Conservation (phyloP, 495 filamentous ascomycete species). For the Schizothecium vesticola region DNA sequence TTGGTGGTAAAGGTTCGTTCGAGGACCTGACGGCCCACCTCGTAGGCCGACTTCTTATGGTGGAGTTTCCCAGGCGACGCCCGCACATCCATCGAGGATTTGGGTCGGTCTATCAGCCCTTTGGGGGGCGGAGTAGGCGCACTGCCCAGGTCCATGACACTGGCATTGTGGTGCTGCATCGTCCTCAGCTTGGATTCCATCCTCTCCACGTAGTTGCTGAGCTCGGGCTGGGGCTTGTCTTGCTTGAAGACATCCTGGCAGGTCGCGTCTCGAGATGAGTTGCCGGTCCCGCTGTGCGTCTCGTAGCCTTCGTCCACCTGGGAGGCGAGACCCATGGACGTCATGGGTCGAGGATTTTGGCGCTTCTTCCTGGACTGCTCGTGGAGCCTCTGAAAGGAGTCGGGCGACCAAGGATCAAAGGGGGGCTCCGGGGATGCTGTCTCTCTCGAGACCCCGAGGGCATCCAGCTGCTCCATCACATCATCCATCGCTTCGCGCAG, state of each 20-base stretch:
- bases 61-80: conserved; percentile 32
- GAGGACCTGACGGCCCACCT: conserved; percentile 64
- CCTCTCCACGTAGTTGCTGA: conserved; percentile 78
- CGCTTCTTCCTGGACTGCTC: conserved; percentile 35
- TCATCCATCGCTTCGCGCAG: conserved; percentile 94
- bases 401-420: conserved; percentile 84
- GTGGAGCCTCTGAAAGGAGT: conserved; percentile 67
- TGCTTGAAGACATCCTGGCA: conserved; percentile 36
- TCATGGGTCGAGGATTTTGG: conserved; percentile 53
- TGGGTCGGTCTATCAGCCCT: conserved; percentile 39
- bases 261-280: conserved; percentile 36
- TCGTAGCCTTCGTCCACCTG: conserved; percentile 50
- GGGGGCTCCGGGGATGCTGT: conserved; percentile 48
- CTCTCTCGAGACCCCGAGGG: conserved; percentile 65
- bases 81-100: conserved; percentile 44
- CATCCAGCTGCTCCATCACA: conserved; percentile 92
- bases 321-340: conserved; percentile 63
- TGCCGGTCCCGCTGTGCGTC: conserved; percentile 45
- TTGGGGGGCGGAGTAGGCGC: conserved; percentile 63
- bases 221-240: conserved; percentile 55
- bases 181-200: conserved; percentile 78
- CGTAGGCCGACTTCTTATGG: conserved; percentile 76
- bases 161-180: conserved; percentile 59
- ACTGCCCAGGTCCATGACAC: conserved; percentile 41
- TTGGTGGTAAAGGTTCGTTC: conserved; percentile 80